These are phyloP conservation scores for Paraconiothyrium sp. DNA, from an alignment of 2,329 filamentous ascomycete species.

Conservation along the genomic window DNA sequence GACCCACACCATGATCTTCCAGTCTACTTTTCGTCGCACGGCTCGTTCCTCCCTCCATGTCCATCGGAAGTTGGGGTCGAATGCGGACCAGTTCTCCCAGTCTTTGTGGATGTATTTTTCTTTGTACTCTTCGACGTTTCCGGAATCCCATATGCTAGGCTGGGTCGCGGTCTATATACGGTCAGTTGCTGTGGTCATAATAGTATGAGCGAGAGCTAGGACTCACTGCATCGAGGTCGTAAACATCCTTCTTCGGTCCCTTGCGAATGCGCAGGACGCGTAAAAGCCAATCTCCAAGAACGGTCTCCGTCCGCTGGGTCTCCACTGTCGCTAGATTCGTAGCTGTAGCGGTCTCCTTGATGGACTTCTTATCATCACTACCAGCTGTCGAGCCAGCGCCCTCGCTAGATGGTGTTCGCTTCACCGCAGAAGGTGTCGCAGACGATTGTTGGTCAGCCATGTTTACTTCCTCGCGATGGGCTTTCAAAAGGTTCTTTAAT, in stretches of 20 bases:
- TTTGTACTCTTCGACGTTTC: conserved; percentile 17
- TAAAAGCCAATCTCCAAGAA: conserved; percentile 18
- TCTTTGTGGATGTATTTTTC: conserved; percentile 22
- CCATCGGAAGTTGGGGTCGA: conserved; percentile 64
- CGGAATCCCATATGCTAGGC: conserved; percentile 22
- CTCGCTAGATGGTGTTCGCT: conserved; percentile 11
- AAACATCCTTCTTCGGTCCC: conserved; percentile 14
- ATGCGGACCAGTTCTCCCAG: conserved; percentile 67
- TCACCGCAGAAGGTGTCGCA: neutral
- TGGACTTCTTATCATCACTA: conserved; percentile 15
- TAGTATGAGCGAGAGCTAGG: too few relatives aligned
- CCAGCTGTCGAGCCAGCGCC: conserved; percentile 16
- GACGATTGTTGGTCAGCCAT: neutral
- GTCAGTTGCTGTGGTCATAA: too few relatives aligned
- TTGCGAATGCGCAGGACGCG: conserved; percentile 18
- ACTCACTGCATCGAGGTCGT: conserved; percentile 20
- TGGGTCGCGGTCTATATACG: conserved; percentile 15
- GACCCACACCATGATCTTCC: conserved; percentile 48
- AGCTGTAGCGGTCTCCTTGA: conserved; percentile 16
- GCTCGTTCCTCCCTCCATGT: conserved; percentile 61
- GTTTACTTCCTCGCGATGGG: conserved; percentile 1
- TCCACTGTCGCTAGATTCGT: conserved; percentile 18
- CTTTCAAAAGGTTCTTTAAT: neutral
- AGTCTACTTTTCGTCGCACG: conserved; percentile 27
- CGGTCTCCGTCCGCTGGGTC: conserved; percentile 19